A percentile compares a stretch with the other conserved stretches of the same genome.
These are phyloP conservation scores for Chrysanthemum makinoi DNA, from an alignment of 129 eudicot genomes.

Conservation along the genomic window DNA sequence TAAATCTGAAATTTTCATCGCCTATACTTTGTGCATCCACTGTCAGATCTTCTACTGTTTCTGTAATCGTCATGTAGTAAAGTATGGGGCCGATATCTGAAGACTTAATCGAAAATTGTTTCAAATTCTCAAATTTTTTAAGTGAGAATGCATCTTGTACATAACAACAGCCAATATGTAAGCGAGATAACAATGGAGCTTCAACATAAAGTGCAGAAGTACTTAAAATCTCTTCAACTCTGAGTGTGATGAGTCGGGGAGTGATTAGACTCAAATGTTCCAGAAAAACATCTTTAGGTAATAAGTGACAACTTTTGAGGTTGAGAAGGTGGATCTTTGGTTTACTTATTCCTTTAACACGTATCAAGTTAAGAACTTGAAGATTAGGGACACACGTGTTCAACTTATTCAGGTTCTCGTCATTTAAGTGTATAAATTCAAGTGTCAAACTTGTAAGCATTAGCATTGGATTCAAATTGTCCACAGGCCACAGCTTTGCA, in stretches of 20 bases:
- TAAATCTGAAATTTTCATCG: neutral
- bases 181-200: neutral
- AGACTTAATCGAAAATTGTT: neutral
- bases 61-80: neutral
- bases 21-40: neutral
- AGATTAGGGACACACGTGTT: constrained; percentile 6
- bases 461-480: constrained; percentile 48
- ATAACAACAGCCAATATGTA: neutral
- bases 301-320: neutral
- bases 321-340: constrained; percentile 1
- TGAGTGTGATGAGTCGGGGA: neutral
- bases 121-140: constrained; percentile 1
- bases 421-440: constrained; percentile 59
- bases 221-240: neutral
- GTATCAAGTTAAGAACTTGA: neutral
- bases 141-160: neutral
- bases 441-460: constrained; percentile 57
- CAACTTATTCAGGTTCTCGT: constrained; percentile 47
- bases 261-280: neutral
- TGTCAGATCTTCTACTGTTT: neutral
- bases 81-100: neutral
- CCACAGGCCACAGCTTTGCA: constrained; percentile 54
- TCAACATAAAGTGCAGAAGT: neutral
- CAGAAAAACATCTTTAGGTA: too few species aligned
- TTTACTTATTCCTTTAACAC: neutral